Evolutionary conservation across 2,329 filamentous ascomycete species (phyloP).

Genomic region (Macrophomina tecta): DNA sequence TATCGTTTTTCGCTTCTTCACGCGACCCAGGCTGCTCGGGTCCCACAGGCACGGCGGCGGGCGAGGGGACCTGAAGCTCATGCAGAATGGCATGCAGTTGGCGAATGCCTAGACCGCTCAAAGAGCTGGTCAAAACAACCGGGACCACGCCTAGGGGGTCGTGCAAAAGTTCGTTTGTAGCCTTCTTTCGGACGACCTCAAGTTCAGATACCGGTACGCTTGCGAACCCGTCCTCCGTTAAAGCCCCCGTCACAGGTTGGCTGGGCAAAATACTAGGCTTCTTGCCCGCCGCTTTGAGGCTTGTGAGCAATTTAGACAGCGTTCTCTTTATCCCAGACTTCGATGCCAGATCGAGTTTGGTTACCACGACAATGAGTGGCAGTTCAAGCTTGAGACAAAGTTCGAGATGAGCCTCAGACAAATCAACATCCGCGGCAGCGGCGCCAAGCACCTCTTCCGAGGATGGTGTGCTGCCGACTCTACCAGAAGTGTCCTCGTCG

Average conservation of each 20-base stretch:
- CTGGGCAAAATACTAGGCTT: conserved; percentile 70
- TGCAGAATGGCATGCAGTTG: conserved; percentile 82
- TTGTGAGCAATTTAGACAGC: conserved; percentile 74
- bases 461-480: conserved; percentile 54
- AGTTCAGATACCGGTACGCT: conserved; percentile 61
- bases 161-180: conserved; percentile 44
- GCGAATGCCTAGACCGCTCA: conserved; percentile 82
- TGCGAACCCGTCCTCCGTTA: conserved; percentile 58
- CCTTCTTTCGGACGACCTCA: conserved; percentile 57
- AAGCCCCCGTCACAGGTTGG: conserved; percentile 34
- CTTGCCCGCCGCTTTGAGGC: conserved; percentile 76
- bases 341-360: conserved; percentile 87
- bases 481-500: conserved; percentile 56
- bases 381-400: conserved; percentile 81
- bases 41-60: conserved; percentile 50
- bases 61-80: conserved; percentile 68
- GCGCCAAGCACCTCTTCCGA: conserved; percentile 59
- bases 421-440: conserved; percentile 66
- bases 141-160: conserved; percentile 67
- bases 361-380: conserved; percentile 82
- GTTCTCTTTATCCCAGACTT: conserved; percentile 72
- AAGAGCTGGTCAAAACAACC: conserved; percentile 84
- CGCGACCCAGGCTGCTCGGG: neutral
- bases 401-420: conserved; percentile 80
- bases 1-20: neutral